Conservation (phyloP, 345 rosid genomes). For the Gossypium turneri region DNA sequence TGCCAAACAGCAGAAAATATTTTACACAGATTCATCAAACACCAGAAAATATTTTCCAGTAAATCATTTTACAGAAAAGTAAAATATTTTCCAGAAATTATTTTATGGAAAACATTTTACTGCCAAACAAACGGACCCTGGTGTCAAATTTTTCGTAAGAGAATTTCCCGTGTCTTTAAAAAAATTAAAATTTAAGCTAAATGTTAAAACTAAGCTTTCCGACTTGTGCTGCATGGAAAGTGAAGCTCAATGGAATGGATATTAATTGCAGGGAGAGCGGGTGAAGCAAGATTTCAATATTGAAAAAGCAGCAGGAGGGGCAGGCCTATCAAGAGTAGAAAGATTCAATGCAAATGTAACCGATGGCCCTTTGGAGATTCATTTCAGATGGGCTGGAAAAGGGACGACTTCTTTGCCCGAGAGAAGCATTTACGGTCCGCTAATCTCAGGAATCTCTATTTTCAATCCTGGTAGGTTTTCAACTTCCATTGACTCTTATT, state of each 20-base stretch:
- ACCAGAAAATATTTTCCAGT: too few species aligned
- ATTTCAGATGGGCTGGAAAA: slow-evolving; percentile 58
- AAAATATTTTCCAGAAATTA: too few species aligned
- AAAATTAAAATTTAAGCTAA: too few species aligned
- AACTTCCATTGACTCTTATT: neutral
- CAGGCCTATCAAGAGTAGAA: slow-evolving; percentile 24
- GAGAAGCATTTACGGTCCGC: slow-evolving; percentile 49
- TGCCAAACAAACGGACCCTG: too few species aligned
- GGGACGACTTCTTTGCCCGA: slow-evolving; percentile 39
- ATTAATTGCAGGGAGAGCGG: slow-evolving; percentile 35
- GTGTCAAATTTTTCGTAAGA: too few species aligned
- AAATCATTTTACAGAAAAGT: too few species aligned
- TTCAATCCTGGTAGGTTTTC: slow-evolving; percentile 27
- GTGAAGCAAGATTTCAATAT: slow-evolving; percentile 50
- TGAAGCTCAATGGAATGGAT: neutral
- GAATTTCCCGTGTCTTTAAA: too few species aligned
- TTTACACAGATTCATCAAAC: too few species aligned
- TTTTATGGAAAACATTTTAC: too few species aligned
- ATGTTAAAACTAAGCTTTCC: slow-evolving; percentile 15
- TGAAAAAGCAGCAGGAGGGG: slow-evolving; percentile 45
- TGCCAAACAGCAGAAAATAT: too few species aligned
- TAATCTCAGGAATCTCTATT: slow-evolving; percentile 53
- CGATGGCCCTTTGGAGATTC: slow-evolving; percentile 39
- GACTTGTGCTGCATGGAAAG: neutral
- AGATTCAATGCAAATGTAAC: slow-evolving; percentile 26